Conservation (phyloP, 1,284 basidiomycete species). For the Naganishia sp. region DNA sequence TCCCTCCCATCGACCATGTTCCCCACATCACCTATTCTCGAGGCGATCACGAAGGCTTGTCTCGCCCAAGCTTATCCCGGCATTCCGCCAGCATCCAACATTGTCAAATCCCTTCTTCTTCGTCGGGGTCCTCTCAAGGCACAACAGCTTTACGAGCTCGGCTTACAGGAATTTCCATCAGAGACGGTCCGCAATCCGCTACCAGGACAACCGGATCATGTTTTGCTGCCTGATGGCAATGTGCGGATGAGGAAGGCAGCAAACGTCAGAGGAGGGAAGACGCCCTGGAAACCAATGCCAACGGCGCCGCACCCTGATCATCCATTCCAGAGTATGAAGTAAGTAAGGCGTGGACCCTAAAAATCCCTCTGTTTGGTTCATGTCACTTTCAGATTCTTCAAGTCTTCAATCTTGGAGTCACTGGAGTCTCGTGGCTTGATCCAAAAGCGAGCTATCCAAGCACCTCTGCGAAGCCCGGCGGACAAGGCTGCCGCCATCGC, state of each 20-base stretch:
- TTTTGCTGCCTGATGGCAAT: constrained; percentile 17
- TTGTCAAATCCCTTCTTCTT: constrained; percentile 26
- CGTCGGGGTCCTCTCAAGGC: constrained; percentile 25
- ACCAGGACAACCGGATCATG: constrained; percentile 28
- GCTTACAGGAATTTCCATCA: constrained; percentile 21
- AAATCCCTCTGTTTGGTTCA: neutral
- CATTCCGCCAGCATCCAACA: constrained; percentile 24
- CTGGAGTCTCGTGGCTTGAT: constrained; percentile 28
- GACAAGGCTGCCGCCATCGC: constrained; percentile 31
- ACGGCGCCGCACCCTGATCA: constrained; percentile 33
- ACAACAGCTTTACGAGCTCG: constrained; percentile 30
- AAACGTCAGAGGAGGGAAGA: constrained; percentile 32
- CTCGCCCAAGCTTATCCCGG: constrained; percentile 22
- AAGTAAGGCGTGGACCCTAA: neutral
- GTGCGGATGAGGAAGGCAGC: constrained; percentile 30
- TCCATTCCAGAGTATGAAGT: constrained; percentile 34
- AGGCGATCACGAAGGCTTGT: constrained; percentile 19
- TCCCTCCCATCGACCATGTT: constrained; percentile 2
- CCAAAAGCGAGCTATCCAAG: neutral
- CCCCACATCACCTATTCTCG: constrained; percentile 17
- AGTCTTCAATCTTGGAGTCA: constrained; percentile 16
- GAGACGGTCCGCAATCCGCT: constrained; percentile 24
- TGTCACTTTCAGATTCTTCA: constrained; percentile 22
- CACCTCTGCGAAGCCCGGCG: constrained; percentile 8
- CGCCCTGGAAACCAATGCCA: constrained; percentile 28